A percentile compares a stretch with the other conserved stretches of the same genome.
phyloP scores from a whole-genome alignment of 805 yeast genomes.

The Debaryomyces castellii region DNA sequence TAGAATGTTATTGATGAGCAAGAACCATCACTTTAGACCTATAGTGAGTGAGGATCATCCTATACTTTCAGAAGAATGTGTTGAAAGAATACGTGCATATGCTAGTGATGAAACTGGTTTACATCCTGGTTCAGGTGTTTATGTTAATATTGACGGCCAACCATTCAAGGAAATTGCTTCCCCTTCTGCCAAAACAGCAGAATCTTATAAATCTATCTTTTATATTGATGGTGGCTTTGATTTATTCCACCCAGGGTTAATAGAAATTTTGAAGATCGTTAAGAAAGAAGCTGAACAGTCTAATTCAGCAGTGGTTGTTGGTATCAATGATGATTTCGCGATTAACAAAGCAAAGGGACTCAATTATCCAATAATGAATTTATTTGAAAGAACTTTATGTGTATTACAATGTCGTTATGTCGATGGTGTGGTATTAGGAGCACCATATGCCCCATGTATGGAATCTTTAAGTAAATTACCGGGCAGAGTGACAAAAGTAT shows the following conservation, averaged over 20 bases:
- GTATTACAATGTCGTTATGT: constrained; percentile 85
- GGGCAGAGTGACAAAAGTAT: constrained; percentile 39
- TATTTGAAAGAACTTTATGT: constrained; percentile 82
- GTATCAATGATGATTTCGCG: constrained; percentile 60
- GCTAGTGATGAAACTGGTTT: constrained; percentile 66
- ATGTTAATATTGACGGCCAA: constrained; percentile 33
- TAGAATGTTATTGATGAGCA: constrained; percentile 68
- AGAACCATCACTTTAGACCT: constrained; percentile 52
- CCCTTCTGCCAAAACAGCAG: neutral
- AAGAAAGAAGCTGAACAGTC: constrained; percentile 32
- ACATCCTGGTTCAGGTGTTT: constrained; percentile 58
- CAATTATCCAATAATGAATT: constrained; percentile 81
- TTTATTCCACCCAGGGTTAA: constrained; percentile 90
- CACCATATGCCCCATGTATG: constrained; percentile 53
- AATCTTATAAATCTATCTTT: constrained; percentile 26
- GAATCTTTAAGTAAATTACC: constrained; percentile 41
- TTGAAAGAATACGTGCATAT: constrained; percentile 49
- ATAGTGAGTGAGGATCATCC: constrained; percentile 26
- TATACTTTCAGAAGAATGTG: constrained; percentile 34
- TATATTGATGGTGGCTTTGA: constrained; percentile 88
- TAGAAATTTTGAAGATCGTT: constrained; percentile 61
- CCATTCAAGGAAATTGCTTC: constrained; percentile 22
- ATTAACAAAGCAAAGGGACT: constrained; percentile 58
- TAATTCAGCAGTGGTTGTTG: constrained; percentile 58
- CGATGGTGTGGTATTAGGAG: constrained; percentile 73